Evolutionary conservation across 2,329 filamentous ascomycete genomes (phyloP).

Genomic region (Scytalidium sp.): DNA sequence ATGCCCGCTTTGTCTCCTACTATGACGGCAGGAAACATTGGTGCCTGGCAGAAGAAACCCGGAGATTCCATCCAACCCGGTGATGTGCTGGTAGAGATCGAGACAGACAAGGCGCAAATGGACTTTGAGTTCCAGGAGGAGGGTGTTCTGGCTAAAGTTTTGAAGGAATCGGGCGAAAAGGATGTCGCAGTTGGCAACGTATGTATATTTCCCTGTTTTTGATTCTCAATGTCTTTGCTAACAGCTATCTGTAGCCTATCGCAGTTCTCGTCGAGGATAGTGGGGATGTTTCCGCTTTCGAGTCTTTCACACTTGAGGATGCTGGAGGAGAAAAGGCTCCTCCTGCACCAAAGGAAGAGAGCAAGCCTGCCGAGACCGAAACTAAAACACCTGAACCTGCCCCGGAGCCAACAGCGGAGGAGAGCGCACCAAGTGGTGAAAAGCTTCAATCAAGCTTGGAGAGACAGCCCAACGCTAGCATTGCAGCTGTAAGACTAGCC

Average conservation of each 20-base stretch:
- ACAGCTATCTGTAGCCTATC: constrained; percentile 68
- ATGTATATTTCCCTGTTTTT: constrained; percentile 43
- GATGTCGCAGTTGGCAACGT: constrained; percentile 93
- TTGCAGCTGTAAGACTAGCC: constrained; percentile 77
- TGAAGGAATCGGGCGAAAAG: constrained; percentile 91
- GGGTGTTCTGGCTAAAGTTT: constrained; percentile 88
- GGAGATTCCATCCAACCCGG: constrained; percentile 85
- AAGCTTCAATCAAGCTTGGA: constrained; percentile 81
- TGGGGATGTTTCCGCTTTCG: constrained; percentile 82
- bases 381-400: constrained; percentile 54
- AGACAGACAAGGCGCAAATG: constrained; percentile 99
- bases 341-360: constrained; percentile 59
- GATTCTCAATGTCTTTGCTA: constrained; percentile 11
- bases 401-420: constrained; percentile 62
- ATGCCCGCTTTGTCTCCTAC: constrained; percentile 98
- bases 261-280: constrained; percentile 93
- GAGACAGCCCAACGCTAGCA: constrained; percentile 70
- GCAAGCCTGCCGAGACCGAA: constrained; percentile 59
- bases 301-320: constrained; percentile 82
- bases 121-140: constrained; percentile 99
- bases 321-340: constrained; percentile 79
- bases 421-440: constrained; percentile 72
- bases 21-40: constrained; percentile 96
- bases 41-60: constrained; percentile 95
- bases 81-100: constrained; percentile 95